Conservation (phyloP, 257 asterid species). For the Solanum gracilifrons region DNA sequence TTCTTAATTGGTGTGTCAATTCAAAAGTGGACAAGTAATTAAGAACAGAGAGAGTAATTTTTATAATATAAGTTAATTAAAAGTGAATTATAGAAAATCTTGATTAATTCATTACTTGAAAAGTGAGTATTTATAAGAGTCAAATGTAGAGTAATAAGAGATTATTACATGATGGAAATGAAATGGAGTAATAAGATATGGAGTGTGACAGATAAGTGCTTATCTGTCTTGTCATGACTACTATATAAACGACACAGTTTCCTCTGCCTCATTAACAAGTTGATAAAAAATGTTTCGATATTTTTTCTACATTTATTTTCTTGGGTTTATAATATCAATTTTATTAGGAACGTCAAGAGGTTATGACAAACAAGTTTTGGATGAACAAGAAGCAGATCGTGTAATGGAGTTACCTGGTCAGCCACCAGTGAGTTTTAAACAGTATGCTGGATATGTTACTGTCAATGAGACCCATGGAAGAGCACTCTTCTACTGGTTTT, state of each 20-base stretch:
- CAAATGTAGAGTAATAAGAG: background rate
- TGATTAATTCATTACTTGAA: background rate
- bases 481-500: constrained; percentile 79
- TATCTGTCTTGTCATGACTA: constrained; percentile 9
- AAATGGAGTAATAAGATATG: background rate
- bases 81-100: background rate
- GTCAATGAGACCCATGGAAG: constrained; percentile 59
- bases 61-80: background rate
- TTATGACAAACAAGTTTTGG: background rate
- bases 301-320: background rate
- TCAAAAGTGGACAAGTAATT: no score
- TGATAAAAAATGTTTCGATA: background rate
- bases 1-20: background rate
- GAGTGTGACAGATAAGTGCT: constrained; percentile 1
- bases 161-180: background rate
- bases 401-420: constrained; percentile 57
- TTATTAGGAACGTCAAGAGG: background rate
- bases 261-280: background rate
- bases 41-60: background rate
- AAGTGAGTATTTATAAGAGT: background rate
- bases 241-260: constrained; percentile 2
- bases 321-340: background rate
- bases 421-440: constrained; percentile 50
- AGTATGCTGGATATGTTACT: constrained; percentile 63
- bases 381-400: constrained; percentile 42